phyloP scores from a whole-genome alignment of 2,329 filamentous ascomycete genomes.

The Aureobasidium melanogenum region DNA sequence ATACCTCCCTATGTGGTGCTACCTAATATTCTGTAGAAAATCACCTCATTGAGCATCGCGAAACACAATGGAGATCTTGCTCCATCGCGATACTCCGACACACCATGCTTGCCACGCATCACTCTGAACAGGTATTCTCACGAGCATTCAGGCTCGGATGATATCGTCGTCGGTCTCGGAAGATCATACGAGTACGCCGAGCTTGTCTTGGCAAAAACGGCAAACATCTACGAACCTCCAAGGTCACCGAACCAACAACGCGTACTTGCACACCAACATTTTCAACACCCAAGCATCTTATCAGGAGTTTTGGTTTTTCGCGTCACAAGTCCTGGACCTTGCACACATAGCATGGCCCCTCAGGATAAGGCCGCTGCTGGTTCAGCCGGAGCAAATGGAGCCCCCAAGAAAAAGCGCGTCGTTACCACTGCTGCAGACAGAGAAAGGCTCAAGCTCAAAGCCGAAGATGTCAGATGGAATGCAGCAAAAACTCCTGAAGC shows the following conservation, averaged over 20 bases:
- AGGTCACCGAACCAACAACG: slow-evolving; percentile 7
- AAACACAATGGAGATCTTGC: no score
- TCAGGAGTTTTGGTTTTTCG: neutral
- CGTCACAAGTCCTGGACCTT: neutral
- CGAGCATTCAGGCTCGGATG: neutral
- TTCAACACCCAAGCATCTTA: neutral
- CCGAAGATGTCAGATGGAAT: neutral
- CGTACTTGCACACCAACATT: neutral
- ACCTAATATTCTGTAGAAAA: no score
- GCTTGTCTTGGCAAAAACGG: no score
- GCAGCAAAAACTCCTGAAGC: slow-evolving; percentile 2
- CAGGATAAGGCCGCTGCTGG: neutral
- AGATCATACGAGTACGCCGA: neutral
- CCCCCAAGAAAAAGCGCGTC: neutral
- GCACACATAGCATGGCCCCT: neutral
- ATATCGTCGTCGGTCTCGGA: neutral
- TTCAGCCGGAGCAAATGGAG: neutral
- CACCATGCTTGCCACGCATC: neutral
- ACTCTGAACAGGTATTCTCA: neutral
- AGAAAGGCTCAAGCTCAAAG: neutral
- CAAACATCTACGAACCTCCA: neutral
- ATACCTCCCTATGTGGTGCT: neutral
- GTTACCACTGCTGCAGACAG: slow-evolving; percentile 6
- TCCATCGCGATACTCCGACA: neutral
- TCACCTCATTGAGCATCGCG: no score